These are phyloP conservation scores for Aspergillus ochraceoroseus DNA, from an alignment of 2,329 filamentous ascomycete genomes.

Conservation along the genomic window DNA sequence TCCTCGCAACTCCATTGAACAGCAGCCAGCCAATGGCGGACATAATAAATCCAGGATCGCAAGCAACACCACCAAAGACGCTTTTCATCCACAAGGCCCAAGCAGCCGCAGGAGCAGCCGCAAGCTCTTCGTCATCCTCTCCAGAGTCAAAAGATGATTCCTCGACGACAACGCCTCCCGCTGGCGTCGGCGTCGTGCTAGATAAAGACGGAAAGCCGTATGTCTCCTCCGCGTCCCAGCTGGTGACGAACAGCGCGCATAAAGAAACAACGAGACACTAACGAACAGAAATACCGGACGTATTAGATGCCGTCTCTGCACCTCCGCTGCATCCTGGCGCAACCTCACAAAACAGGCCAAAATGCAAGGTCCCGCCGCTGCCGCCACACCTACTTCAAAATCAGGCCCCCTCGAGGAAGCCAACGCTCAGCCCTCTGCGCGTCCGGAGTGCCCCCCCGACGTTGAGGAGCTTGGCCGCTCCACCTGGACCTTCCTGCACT, in stretches of 20 bases:
- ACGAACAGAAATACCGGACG: background rate
- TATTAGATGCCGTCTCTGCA: constrained; percentile 47
- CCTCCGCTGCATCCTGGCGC: constrained; percentile 46
- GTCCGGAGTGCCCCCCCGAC: constrained; percentile 77
- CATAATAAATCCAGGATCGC: constrained; percentile 19
- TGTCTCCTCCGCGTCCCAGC: too few relatives aligned
- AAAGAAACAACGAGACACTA: background rate
- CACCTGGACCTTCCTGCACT: constrained; percentile 91
- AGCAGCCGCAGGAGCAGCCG: constrained; percentile 14
- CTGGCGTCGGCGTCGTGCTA: constrained; percentile 48
- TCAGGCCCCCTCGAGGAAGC: constrained; percentile 34
- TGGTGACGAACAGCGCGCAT: too few relatives aligned
- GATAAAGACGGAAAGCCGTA: constrained; percentile 50
- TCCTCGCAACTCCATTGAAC: too few relatives aligned
- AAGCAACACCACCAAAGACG: constrained; percentile 9
- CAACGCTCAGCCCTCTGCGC: too few relatives aligned
- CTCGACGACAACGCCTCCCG: constrained; percentile 33
- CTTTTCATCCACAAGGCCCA: constrained; percentile 20
- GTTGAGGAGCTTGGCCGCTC: constrained; percentile 80
- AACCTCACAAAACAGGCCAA: constrained; percentile 44
- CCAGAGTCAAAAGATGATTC: constrained; percentile 22
- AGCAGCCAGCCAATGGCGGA: too few relatives aligned
- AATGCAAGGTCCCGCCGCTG: constrained; percentile 31
- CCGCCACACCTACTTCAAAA: constrained; percentile 20
- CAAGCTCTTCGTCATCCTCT: constrained; percentile 16